Conservation (phyloP, 1,139 yeast genomes). For the Suhomyces terraborum region DNA sequence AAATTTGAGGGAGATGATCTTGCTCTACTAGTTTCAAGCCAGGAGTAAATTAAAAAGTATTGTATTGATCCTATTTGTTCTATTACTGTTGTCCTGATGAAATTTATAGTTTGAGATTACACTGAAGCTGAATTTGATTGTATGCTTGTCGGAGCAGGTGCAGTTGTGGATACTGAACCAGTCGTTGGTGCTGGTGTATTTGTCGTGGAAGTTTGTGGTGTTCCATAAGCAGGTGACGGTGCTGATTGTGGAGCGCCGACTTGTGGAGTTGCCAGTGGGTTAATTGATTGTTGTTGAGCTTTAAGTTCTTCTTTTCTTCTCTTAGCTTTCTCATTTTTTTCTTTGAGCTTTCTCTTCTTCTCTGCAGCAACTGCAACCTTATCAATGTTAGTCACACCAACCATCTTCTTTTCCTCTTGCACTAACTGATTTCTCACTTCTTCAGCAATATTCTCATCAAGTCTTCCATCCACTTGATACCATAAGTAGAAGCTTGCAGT, state of each 20-base stretch:
- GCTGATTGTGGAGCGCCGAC: not conserved
- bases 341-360: slow-evolving; percentile 40
- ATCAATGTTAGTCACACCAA: slow-evolving; percentile 26
- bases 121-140: not conserved
- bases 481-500: slow-evolving; percentile 67
- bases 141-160: not conserved
- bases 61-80: too few relatives aligned
- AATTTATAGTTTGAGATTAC: not conserved
- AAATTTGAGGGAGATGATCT: not conserved
- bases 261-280: not conserved
- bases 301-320: slow-evolving; percentile 10
- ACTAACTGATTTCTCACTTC: slow-evolving; percentile 41
- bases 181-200: not conserved
- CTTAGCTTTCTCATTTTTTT: slow-evolving; percentile 20
- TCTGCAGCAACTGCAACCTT: slow-evolving; percentile 19
- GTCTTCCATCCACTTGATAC: slow-evolving; percentile 82
- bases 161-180: too few relatives aligned
- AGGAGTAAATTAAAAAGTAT: too few relatives aligned
- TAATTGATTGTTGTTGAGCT: slow-evolving; percentile 1
- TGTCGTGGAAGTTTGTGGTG: not conserved
- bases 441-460: slow-evolving; percentile 62
- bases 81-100: too few relatives aligned
- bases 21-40: too few relatives aligned
- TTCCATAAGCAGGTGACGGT: not conserved
- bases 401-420: slow-evolving; percentile 47